A percentile compares a stretch with the other conserved stretches of the same genome.
Evolutionary conservation across 2,329 filamentous ascomycete species (phyloP).

Genomic region (Calonectria leucothoes): DNA sequence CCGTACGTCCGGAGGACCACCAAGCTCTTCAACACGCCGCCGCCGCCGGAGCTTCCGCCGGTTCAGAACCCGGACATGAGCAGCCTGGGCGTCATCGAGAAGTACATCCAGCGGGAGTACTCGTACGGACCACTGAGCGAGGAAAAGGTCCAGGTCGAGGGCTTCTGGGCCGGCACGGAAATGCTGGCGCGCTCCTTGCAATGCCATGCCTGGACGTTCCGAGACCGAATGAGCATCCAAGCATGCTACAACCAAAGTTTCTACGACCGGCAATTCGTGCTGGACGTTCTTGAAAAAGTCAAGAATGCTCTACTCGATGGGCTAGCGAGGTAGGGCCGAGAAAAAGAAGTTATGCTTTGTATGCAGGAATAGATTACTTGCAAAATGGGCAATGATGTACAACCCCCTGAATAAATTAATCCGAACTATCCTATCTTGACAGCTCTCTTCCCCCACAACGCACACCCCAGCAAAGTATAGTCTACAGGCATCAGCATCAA

Average conservation of each 20-base stretch:
- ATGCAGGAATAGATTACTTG: background rate
- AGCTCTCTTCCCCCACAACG: background rate
- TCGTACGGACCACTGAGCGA: constrained; percentile 14
- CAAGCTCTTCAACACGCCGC: constrained; percentile 26
- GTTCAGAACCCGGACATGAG: constrained; percentile 45
- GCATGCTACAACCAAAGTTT: constrained; percentile 48
- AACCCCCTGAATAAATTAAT: background rate
- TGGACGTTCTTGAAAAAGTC: constrained; percentile 34
- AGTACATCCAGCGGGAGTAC: constrained; percentile 40
- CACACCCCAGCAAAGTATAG: background rate
- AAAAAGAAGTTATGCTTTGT: background rate
- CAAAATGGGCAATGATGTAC: background rate
- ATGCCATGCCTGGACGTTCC: constrained; percentile 48
- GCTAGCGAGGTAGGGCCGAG: constrained; percentile 22
- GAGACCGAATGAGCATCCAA: constrained; percentile 44
- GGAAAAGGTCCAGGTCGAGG: constrained; percentile 38
- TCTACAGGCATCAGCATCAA: no score
- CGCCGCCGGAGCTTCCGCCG: constrained; percentile 33
- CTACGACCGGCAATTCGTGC: constrained; percentile 40
- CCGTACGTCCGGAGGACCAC: constrained; percentile 29
- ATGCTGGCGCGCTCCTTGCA: constrained; percentile 43
- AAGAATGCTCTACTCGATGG: constrained; percentile 4
- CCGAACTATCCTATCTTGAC: background rate
- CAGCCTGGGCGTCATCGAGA: constrained; percentile 40
- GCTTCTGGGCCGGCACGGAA: constrained; percentile 45